phyloP scores from a whole-genome alignment of 495 filamentous ascomycete species.

The Penicillium dipodomyicola region DNA sequence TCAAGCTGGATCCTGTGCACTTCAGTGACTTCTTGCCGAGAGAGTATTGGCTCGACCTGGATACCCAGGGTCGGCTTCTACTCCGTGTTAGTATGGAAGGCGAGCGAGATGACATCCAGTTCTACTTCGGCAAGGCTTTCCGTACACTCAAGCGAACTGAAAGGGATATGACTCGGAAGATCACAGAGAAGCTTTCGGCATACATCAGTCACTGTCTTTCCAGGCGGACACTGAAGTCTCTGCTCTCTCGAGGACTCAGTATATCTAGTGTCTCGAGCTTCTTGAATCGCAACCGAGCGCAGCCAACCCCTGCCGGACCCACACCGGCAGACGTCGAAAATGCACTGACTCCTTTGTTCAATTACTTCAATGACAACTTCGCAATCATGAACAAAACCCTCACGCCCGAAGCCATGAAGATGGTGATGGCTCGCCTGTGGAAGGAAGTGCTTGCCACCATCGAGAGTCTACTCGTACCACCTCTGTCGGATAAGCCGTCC shows the following conservation, averaged over 20 bases:
- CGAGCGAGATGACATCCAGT: constrained; percentile 96
- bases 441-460: constrained; percentile 94
- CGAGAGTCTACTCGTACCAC: constrained; percentile 87
- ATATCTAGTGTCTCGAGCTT: constrained; percentile 78
- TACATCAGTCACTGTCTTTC: constrained; percentile 93
- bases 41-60: constrained; percentile 96
- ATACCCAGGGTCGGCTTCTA: constrained; percentile 88
- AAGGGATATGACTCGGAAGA: constrained; percentile 95
- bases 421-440: constrained; percentile 97
- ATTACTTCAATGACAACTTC: constrained; percentile 98
- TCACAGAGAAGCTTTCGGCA: constrained; percentile 96
- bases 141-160: constrained; percentile 91
- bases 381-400: constrained; percentile 97
- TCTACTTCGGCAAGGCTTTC: constrained; percentile 98
- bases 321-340: constrained; percentile 72
- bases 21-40: constrained; percentile 93
- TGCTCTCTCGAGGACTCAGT: constrained; percentile 70
- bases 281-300: constrained; percentile 61
- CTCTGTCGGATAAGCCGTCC: constrained; percentile 92
- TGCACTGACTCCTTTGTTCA: constrained; percentile 84
- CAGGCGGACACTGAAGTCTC: constrained; percentile 67
- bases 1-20: constrained; percentile 92
- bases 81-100: constrained; percentile 97
- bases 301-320: constrained; percentile 55
- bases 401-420: constrained; percentile 87